Evolutionary conservation across 2,329 filamentous ascomycete genomes (phyloP).

Genomic region (Neurospora sp.): DNA sequence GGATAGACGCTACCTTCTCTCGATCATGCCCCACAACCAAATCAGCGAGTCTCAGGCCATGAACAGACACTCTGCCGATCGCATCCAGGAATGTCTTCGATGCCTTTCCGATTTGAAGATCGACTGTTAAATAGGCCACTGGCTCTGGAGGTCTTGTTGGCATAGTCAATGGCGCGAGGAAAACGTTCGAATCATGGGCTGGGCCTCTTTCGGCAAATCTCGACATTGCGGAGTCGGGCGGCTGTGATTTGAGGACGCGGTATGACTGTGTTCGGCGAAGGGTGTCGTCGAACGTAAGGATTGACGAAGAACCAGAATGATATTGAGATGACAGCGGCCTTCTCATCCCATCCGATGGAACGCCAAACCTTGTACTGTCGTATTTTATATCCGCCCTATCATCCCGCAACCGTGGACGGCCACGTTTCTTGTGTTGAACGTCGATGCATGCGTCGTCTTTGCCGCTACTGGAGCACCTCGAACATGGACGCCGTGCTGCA

Average conservation of each 20-base stretch:
- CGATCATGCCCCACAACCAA: slow-evolving; percentile 42
- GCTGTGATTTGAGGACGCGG: slow-evolving; percentile 45
- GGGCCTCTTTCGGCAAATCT: slow-evolving; percentile 43
- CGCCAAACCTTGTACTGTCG: slow-evolving; percentile 39
- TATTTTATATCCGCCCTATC: slow-evolving; percentile 50
- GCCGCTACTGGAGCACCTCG: slow-evolving; percentile 65
- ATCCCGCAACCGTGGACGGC: slow-evolving; percentile 67
- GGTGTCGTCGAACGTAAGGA: slow-evolving; percentile 36
- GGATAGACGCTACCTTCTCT: slow-evolving; percentile 36
- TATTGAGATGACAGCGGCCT: slow-evolving; percentile 41
- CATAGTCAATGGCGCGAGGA: slow-evolving; percentile 33
- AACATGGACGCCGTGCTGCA: slow-evolving; percentile 65
- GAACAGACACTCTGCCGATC: slow-evolving; percentile 37
- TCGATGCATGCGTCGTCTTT: slow-evolving; percentile 76
- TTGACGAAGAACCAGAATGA: slow-evolving; percentile 32
- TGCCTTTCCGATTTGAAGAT: slow-evolving; percentile 47
- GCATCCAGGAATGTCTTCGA: slow-evolving; percentile 47
- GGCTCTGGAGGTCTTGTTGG: slow-evolving; percentile 36
- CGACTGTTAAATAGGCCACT: slow-evolving; percentile 48
- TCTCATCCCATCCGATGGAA: slow-evolving; percentile 36
- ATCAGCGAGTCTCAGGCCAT: slow-evolving; percentile 43
- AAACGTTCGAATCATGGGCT: slow-evolving; percentile 40
- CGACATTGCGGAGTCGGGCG: slow-evolving; percentile 35
- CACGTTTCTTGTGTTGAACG: slow-evolving; percentile 79
- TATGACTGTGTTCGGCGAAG: slow-evolving; percentile 39